Conservation (phyloP, 2,329 filamentous ascomycete genomes). For the Sclerotinia subarctica region DNA sequence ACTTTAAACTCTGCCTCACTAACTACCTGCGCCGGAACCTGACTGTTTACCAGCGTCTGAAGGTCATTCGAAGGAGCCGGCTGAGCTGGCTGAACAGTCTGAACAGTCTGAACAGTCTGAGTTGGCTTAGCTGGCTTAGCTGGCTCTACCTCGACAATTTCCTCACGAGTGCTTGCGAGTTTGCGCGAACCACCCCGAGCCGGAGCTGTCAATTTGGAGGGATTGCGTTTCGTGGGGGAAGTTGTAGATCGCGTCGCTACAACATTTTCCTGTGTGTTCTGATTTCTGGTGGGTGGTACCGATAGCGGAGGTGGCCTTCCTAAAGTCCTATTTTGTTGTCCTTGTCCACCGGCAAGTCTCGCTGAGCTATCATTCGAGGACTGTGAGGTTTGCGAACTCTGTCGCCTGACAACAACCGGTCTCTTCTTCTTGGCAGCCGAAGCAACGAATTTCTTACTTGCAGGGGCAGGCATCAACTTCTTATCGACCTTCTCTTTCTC, state of each 20-base stretch:
- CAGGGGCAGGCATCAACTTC: background rate
- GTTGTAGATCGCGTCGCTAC: constrained; percentile 5
- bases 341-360: constrained; percentile 16
- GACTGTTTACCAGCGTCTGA: background rate
- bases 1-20: constrained; percentile 14
- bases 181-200: constrained; percentile 5
- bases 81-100: background rate
- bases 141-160: background rate
- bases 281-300: constrained; percentile 1
- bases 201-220: background rate
- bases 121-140: background rate
- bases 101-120: background rate
- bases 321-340: background rate
- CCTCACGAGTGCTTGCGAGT: constrained; percentile 19
- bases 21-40: background rate
- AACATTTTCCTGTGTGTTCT: constrained; percentile 8
- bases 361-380: constrained; percentile 31
- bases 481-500: constrained; percentile 24
- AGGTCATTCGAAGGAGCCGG: constrained; percentile 1
- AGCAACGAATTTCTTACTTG: constrained; percentile 45
- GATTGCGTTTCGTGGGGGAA: constrained; percentile 14
- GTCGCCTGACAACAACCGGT: constrained; percentile 46
- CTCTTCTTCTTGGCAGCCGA: constrained; percentile 45
- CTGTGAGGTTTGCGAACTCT: constrained; percentile 51
- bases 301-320: constrained; percentile 8